A percentile compares a stretch with the other conserved stretches of the same genome.
These are phyloP conservation scores for Candida corydali DNA, from an alignment of 805 yeast species.

Conservation along the genomic window DNA sequence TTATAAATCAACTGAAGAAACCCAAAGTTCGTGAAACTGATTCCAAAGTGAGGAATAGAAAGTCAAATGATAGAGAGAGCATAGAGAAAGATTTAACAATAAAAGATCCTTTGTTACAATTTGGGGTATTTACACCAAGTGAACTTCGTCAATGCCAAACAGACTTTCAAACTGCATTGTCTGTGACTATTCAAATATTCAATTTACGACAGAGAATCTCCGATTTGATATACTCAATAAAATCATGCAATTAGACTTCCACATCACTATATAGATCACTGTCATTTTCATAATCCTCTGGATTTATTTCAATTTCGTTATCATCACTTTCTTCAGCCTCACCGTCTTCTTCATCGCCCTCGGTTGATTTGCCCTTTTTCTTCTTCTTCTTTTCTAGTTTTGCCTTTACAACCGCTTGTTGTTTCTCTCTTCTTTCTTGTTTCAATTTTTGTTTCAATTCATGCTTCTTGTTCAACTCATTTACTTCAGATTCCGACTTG, in stretches of 20 bases:
- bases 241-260: constrained; percentile 15
- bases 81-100: constrained; percentile 1
- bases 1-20: constrained; percentile 9
- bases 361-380: constrained; percentile 51
- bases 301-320: constrained; percentile 31
- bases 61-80: constrained; percentile 3
- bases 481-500: constrained; percentile 60
- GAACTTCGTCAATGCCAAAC: constrained; percentile 36
- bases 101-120: constrained; percentile 40
- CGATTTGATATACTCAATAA: constrained; percentile 15
- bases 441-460: constrained; percentile 56
- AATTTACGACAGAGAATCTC: constrained; percentile 19
- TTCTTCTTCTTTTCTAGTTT: constrained; percentile 72
- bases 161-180: constrained; percentile 30
- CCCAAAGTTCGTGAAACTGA: constrained; percentile 1
- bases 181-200: constrained; percentile 16
- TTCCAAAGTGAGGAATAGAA: constrained; percentile 10
- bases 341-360: constrained; percentile 19
- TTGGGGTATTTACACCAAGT: constrained; percentile 43
- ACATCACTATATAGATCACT: constrained; percentile 43
- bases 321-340: constrained; percentile 16
- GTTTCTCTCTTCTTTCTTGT: constrained; percentile 70
- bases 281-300: constrained; percentile 47
- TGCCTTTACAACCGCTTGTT: constrained; percentile 70
- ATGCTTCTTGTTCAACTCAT: constrained; percentile 64